phyloP scores from a whole-genome alignment of 495 filamentous ascomycete species.

The Talaromyces liani region DNA sequence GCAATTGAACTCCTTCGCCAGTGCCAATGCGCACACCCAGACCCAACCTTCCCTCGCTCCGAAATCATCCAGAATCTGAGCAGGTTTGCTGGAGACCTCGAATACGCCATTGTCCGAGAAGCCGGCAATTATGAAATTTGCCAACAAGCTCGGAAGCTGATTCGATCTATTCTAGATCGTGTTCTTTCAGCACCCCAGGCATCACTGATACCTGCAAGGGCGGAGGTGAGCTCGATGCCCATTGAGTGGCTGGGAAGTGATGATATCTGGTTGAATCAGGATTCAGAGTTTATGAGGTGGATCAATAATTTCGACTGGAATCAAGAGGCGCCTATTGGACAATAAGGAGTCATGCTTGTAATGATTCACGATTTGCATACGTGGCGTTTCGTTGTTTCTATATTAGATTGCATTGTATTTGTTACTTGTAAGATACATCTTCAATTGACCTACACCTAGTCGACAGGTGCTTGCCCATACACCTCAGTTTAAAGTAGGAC shows the following conservation, averaged over 20 bases:
- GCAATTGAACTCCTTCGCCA: slow-evolving; percentile 14
- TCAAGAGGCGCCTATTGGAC: not conserved
- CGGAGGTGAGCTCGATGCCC: not conserved
- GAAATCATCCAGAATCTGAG: slow-evolving; percentile 15
- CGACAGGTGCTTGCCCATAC: no score
- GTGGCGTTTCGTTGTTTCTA: not conserved
- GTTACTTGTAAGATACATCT: no score
- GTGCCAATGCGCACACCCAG: not conserved
- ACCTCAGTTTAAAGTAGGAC: no score
- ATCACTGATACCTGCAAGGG: not conserved
- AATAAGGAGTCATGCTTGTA: not conserved
- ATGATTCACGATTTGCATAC: not conserved
- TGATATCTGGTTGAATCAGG: slow-evolving; percentile 7
- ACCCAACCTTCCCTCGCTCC: slow-evolving; percentile 11
- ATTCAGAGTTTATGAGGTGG: slow-evolving; percentile 8
- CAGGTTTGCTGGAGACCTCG: slow-evolving; percentile 11
- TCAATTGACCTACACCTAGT: no score
- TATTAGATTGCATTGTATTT: no score
- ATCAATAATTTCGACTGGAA: slow-evolving; percentile 5
- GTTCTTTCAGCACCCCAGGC: slow-evolving; percentile 2
- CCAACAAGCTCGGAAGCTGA: slow-evolving; percentile 12
- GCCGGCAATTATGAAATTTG: slow-evolving; percentile 16
- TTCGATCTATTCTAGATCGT: slow-evolving; percentile 10
- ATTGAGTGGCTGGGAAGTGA: slow-evolving; percentile 7
- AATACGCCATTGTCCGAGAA: slow-evolving; percentile 10